Conservation (phyloP, 805 yeast species). For the Pichia pseudocactophila region DNA sequence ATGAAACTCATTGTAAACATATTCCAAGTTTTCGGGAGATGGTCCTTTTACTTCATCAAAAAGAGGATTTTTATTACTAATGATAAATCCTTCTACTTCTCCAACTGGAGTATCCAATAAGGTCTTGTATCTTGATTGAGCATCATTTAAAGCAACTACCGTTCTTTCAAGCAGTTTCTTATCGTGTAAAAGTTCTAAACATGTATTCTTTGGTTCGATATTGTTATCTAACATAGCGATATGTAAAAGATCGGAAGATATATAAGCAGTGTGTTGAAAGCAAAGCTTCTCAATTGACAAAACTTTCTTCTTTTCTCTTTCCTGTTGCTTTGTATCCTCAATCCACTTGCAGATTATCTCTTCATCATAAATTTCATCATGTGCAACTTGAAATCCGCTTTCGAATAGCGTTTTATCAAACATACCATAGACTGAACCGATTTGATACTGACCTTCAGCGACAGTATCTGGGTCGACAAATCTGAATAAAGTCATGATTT, state of each 20-base stretch:
- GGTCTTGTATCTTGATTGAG: slow-evolving; percentile 35
- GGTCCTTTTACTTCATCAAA: slow-evolving; percentile 34
- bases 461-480: slow-evolving; percentile 54
- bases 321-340: slow-evolving; percentile 23
- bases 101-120: slow-evolving; percentile 30
- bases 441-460: slow-evolving; percentile 59
- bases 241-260: slow-evolving; percentile 72
- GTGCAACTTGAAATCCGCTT: slow-evolving; percentile 3
- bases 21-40: slow-evolving; percentile 29
- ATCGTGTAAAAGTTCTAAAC: slow-evolving; percentile 26
- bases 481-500: slow-evolving; percentile 68
- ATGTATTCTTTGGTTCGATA: slow-evolving; percentile 32
- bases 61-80: slow-evolving; percentile 49
- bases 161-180: slow-evolving; percentile 24
- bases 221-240: slow-evolving; percentile 40
- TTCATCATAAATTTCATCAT: slow-evolving; percentile 18
- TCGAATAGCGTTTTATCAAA: slow-evolving; percentile 46
- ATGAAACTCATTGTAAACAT: slow-evolving; percentile 44
- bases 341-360: slow-evolving; percentile 35
- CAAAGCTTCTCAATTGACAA: slow-evolving; percentile 61
- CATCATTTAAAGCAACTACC: slow-evolving; percentile 35
- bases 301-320: slow-evolving; percentile 35
- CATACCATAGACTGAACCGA: slow-evolving; percentile 61
- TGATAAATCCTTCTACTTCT: slow-evolving; percentile 48
- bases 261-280: slow-evolving; percentile 58